Evolutionary conservation across 2,329 filamentous ascomycete genomes (phyloP), one percentile per base, ranked within the genome.

Genomic region (Amesomyces nigricolor): DNA sequence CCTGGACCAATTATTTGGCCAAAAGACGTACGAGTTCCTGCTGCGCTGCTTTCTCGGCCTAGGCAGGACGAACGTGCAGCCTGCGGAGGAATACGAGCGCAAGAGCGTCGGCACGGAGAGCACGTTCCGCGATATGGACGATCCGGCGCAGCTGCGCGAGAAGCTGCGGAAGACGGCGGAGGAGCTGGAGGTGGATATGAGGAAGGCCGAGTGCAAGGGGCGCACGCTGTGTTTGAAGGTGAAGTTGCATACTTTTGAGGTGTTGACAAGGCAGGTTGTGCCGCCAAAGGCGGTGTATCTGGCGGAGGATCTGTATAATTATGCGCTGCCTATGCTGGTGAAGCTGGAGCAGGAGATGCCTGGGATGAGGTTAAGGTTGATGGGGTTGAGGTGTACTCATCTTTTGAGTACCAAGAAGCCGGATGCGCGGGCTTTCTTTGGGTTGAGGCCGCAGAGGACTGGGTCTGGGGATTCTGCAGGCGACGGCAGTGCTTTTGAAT

Each of bases 231-330:
- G 90, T 19, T 74, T 99, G 37, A 99, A 99, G 70, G 80, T 96
- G 61, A 99, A 99, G 68, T 74, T 97, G 7, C 89, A 96, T 68
- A 96, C 91, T 0, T 99, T 92, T 64, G 91, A 97, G 69, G 88
- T 96, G 17, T 80, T 89, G 50, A 95, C 91, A 0, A 79, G 94
- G 32, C 94, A 99, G 67, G 80, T 82, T 5, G 82, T 88, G 3
- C 80, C 86, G 2, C 86, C 89, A 0, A 87, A 85, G 61, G 84
- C 91, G 0, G 78, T 96, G 1, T 79, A 73, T 47, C 74, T 79
- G 5, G 87, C 90, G 0, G 86, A 92, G 40, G 94, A 99, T 64
- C 72, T 99, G 4, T 97, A 92, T 72, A 85, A 81, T 51, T 88
- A 85, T 65, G 78, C 89, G 0, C 69, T 96, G 1, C 91, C 91